Conservation (phyloP, 768 basidiomycete genomes). For the Gymnopilus junonius region DNA sequence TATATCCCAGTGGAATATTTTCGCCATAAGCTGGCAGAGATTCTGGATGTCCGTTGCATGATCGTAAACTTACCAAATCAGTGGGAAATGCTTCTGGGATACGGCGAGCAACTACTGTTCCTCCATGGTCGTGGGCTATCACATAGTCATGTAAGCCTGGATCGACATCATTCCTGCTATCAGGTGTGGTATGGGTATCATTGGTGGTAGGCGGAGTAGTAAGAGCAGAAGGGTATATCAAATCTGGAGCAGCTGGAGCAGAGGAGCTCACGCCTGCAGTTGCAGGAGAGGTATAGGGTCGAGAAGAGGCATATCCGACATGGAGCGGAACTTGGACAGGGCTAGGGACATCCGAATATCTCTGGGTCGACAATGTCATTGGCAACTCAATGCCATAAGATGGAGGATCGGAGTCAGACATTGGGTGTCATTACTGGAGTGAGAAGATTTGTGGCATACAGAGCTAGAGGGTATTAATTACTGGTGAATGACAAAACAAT, state of each 20-base stretch:
- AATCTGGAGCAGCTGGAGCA: background rate
- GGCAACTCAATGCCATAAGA: slow-evolving; percentile 1
- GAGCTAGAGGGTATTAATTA: too few relatives aligned
- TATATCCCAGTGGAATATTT: slow-evolving; percentile 21
- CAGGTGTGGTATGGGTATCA: background rate
- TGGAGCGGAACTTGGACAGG: background rate
- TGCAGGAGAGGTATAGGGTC: background rate
- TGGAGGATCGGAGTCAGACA: background rate
- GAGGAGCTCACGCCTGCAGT: background rate
- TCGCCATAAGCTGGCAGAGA: slow-evolving; percentile 20
- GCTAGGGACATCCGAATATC: background rate
- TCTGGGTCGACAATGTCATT: background rate
- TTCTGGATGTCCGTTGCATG: slow-evolving; percentile 11
- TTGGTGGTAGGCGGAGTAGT: background rate
- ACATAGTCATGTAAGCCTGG: slow-evolving; percentile 14
- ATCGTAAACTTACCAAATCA: slow-evolving; percentile 12
- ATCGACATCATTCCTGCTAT: slow-evolving; percentile 1
- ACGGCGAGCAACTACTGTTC: slow-evolving; percentile 9
- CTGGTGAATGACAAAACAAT: too few relatives aligned
- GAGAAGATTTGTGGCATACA: too few relatives aligned
- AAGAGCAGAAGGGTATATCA: background rate
- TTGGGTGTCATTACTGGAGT: background rate
- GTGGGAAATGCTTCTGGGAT: slow-evolving; percentile 18
- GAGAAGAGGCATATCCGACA: background rate
- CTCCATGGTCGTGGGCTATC: slow-evolving; percentile 14